Evolutionary conservation across 176 grass and related monocot species (phyloP).

Genomic region (Alopecurus myosuroides): DNA sequence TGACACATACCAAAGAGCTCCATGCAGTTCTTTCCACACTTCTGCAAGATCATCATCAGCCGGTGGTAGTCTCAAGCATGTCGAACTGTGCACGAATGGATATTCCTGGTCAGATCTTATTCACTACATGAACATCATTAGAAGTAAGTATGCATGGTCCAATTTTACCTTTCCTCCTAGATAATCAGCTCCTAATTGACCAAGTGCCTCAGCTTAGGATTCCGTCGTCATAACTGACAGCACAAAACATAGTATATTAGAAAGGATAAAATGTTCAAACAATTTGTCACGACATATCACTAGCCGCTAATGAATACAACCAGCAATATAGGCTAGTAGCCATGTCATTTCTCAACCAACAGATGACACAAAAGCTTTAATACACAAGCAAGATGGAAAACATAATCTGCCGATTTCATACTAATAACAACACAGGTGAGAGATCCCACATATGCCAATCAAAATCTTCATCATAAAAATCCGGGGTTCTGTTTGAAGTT

Average conservation of each 20-base stretch:
- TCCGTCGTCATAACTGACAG: conserved; percentile 93
- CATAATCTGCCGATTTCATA: conserved; percentile 1
- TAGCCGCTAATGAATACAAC: not conserved
- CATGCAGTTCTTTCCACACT: conserved; percentile 68
- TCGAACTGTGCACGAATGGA: conserved; percentile 57
- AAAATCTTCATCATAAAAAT: not conserved
- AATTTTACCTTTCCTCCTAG: conserved; percentile 89
- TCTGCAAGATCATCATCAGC: conserved; percentile 82
- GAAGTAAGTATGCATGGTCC: not conserved
- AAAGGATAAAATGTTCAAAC: not conserved
- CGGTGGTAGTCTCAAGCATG: conserved; percentile 72
- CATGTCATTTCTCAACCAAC: conserved; percentile 13
- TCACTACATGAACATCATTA: too few species aligned
- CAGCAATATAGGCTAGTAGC: not conserved
- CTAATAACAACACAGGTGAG: not conserved
- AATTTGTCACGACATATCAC: not conserved
- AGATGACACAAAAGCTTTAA: conserved; percentile 9
- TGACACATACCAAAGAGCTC: conserved; percentile 58
- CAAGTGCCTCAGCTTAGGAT: conserved; percentile 92
- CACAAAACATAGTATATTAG: conserved; percentile 15
- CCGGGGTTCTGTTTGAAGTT: not conserved
- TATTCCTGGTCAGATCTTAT: conserved; percentile 4
- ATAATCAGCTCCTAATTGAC: conserved; percentile 85
- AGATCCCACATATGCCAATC: not conserved
- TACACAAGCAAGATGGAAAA: not conserved